These are phyloP conservation scores for Peronosclerospora sorghi DNA, from an alignment of 352 stramenopile genomes.

Conservation along the genomic window DNA sequence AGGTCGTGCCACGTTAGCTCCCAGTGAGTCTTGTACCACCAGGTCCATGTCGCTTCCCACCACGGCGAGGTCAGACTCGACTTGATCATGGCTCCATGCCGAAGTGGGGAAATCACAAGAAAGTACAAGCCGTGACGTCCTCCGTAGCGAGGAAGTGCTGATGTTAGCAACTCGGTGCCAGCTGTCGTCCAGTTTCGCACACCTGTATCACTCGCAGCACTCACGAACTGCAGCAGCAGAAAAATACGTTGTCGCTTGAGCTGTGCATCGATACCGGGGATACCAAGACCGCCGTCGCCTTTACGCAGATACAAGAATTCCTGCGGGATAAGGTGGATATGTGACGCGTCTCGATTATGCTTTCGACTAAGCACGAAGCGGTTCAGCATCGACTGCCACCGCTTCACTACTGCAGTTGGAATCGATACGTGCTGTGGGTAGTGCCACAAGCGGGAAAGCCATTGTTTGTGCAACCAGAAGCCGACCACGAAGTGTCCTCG, in stretches of 20 bases:
- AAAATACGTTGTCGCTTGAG: not conserved
- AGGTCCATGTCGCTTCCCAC: not conserved
- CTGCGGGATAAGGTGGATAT: not conserved
- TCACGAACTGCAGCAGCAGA: not conserved
- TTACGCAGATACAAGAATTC: no score
- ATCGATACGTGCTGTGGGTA: not conserved
- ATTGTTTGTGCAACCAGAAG: constrained; percentile 1
- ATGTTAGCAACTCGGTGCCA: not conserved
- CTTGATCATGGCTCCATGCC: not conserved
- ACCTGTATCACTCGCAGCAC: not conserved
- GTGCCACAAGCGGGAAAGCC: constrained; percentile 1
- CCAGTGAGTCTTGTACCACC: not conserved
- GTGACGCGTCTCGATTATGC: not conserved
- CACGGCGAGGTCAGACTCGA: not conserved
- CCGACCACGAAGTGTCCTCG: not conserved
- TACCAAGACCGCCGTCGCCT: not conserved
- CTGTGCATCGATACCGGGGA: not conserved
- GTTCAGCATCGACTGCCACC: not conserved
- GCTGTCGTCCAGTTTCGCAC: not conserved
- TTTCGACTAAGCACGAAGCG: not conserved
- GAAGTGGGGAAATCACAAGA: not conserved
- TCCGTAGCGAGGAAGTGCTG: not conserved
- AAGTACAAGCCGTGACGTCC: not conserved
- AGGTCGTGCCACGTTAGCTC: not conserved
- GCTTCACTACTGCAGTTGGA: not conserved